These are phyloP conservation scores for Xylariaceae sp. DNA, from an alignment of 2,329 filamentous ascomycete genomes.

Conservation along the genomic window DNA sequence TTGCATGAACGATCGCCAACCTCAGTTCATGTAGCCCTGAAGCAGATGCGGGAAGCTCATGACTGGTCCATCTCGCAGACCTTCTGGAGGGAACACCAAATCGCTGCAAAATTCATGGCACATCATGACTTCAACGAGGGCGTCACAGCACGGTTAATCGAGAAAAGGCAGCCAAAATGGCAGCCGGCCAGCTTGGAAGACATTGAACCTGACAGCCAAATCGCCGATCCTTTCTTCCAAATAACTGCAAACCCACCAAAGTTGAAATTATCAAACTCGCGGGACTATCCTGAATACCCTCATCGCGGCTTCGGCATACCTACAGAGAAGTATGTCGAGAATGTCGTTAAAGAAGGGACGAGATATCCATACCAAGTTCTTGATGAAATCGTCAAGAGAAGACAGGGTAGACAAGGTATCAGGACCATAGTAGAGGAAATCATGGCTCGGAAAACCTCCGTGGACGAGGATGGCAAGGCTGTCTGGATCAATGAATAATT, in stretches of 20 bases:
- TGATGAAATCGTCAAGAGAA: constrained; percentile 61
- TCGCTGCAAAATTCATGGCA: constrained; percentile 86
- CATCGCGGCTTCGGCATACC: constrained; percentile 72
- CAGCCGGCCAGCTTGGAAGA: constrained; percentile 72
- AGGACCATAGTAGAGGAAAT: constrained; percentile 70
- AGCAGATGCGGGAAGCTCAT: constrained; percentile 76
- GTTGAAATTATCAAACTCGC: constrained; percentile 63
- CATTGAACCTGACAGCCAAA: constrained; percentile 55
- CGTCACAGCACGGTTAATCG: constrained; percentile 78
- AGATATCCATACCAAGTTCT: constrained; percentile 61
- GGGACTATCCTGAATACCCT: constrained; percentile 74
- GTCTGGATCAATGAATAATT: constrained; percentile 40
- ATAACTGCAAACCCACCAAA: constrained; percentile 46
- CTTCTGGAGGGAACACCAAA: constrained; percentile 83
- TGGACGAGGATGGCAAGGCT: constrained; percentile 47
- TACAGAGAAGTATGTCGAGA: constrained; percentile 63
- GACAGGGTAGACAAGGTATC: constrained; percentile 69
- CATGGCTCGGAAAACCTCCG: constrained; percentile 61
- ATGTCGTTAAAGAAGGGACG: constrained; percentile 44
- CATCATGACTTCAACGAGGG: constrained; percentile 91
- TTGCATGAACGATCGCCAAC: constrained; percentile 82
- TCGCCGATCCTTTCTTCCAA: constrained; percentile 71
- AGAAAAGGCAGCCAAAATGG: constrained; percentile 70
- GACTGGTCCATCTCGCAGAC: constrained; percentile 82
- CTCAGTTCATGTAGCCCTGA: constrained; percentile 79